Evolutionary conservation across 306 rosid genomes (phyloP).

Genomic region (Citrullus colocynthis): DNA sequence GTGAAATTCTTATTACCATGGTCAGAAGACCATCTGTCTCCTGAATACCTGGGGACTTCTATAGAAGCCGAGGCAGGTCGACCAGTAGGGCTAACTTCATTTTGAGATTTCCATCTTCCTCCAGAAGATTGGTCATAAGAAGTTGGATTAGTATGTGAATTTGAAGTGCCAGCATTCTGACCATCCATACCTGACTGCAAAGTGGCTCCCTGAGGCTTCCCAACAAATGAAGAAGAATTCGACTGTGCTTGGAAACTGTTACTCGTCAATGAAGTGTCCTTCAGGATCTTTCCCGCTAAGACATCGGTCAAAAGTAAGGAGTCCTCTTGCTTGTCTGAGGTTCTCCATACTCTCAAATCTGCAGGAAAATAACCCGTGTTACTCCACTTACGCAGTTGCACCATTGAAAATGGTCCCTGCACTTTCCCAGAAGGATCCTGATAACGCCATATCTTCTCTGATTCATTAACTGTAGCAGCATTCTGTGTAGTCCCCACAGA

Average conservation of each 20-base stretch:
- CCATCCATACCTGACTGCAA: slow-evolving; percentile 39
- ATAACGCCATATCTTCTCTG: slow-evolving; percentile 84
- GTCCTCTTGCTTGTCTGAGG: slow-evolving; percentile 48
- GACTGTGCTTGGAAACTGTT: slow-evolving; percentile 31
- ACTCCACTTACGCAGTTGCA: slow-evolving; percentile 87
- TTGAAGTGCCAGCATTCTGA: slow-evolving; percentile 26
- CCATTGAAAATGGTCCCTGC: slow-evolving; percentile 94
- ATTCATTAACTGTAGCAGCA: slow-evolving; percentile 44
- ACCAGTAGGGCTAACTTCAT: slow-evolving; percentile 26
- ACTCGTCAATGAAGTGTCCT: slow-evolving; percentile 27
- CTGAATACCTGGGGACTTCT: slow-evolving; percentile 46
- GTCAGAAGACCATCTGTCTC: slow-evolving; percentile 46
- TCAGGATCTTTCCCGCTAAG: slow-evolving; percentile 56
- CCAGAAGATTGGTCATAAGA: slow-evolving; percentile 32
- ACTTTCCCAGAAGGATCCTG: slow-evolving; percentile 91
- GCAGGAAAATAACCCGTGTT: slow-evolving; percentile 88
- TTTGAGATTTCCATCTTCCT: slow-evolving; percentile 47
- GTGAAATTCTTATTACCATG: slow-evolving; percentile 37
- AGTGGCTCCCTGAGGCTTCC: slow-evolving; percentile 35
- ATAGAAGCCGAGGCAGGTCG: slow-evolving; percentile 38
- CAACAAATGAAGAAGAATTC: slow-evolving; percentile 30
- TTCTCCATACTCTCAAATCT: slow-evolving; percentile 73
- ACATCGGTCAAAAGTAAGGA: slow-evolving; percentile 65
- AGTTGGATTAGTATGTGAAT: slow-evolving; percentile 21
- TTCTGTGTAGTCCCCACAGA: slow-evolving; percentile 28